Conservation (phyloP, 2,329 filamentous ascomycete species). For the Colletotrichum phormii region DNA sequence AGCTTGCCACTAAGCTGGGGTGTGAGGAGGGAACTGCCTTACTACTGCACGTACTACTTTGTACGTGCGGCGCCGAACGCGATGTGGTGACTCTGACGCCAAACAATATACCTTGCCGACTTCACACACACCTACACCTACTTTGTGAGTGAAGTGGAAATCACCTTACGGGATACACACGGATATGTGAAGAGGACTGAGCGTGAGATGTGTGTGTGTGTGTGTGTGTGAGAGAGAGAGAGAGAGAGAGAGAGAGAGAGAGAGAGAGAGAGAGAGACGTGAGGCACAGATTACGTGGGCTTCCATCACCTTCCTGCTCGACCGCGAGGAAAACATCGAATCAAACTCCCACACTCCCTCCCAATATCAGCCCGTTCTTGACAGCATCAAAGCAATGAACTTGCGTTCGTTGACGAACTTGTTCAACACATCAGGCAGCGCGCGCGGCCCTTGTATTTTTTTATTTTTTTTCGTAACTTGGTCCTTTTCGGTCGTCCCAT, state of each 20-base stretch:
- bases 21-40: neutral
- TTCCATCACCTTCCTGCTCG: neutral
- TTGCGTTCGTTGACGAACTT: neutral
- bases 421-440: neutral
- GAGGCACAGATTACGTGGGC: neutral
- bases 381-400: conserved; percentile 21
- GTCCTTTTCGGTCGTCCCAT: conserved; percentile 31
- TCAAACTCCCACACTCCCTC: neutral
- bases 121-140: neutral
- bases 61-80: neutral
- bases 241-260: too few species aligned
- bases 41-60: conserved; percentile 14
- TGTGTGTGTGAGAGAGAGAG: neutral
- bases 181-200: neutral
- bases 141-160: neutral
- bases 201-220: neutral
- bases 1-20: neutral
- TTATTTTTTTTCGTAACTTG: neutral
- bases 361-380: neutral
- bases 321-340: neutral
- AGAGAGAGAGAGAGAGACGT: neutral
- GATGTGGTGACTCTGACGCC: neutral
- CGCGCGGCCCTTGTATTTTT: neutral
- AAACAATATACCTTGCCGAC: neutral
- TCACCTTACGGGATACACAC: neutral